These are phyloP conservation scores for Pseudisothecium myosuroides DNA, from an alignment of 225 moss, liverwort and hornwort genomes.

Conservation along the genomic window DNA sequence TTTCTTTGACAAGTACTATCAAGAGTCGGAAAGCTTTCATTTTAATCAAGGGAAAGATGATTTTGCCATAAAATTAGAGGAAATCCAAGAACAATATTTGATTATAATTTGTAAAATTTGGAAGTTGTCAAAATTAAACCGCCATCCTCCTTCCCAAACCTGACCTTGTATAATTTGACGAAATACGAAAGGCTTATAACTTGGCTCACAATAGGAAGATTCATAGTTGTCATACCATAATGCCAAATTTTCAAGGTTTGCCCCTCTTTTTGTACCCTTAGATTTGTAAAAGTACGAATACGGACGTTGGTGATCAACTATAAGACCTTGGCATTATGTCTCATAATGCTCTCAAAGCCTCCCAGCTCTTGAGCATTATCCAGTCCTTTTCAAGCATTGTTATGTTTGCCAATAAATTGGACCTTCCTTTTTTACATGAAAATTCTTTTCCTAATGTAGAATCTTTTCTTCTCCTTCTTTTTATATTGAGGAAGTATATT, in stretches of 20 bases:
- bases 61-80: background rate
- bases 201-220: background rate
- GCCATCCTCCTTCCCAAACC: background rate
- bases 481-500: background rate
- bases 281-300: too few species aligned
- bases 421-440: background rate
- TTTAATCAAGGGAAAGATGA: fast-evolving
- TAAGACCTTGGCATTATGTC: too few species aligned
- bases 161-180: fast-evolving
- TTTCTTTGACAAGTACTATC: background rate
- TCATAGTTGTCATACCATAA: background rate
- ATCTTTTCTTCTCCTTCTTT: background rate
- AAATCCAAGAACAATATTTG: background rate
- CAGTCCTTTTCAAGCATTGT: background rate
- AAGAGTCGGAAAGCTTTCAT: background rate
- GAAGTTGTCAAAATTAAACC: background rate
- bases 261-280: too few species aligned
- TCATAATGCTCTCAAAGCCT: too few species aligned
- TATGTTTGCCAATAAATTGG: background rate
- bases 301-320: too few species aligned
- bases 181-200: fast-evolving
- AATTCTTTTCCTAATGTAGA: background rate
- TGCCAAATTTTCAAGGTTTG: too few species aligned
- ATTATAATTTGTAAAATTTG: background rate
- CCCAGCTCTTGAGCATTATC: too few species aligned